Percentiles rank a stretch among this genome's conserved stretches.
Evolutionary conservation across 208 protist genomes (phyloP).

Genomic region (Zelonia costaricensis): DNA sequence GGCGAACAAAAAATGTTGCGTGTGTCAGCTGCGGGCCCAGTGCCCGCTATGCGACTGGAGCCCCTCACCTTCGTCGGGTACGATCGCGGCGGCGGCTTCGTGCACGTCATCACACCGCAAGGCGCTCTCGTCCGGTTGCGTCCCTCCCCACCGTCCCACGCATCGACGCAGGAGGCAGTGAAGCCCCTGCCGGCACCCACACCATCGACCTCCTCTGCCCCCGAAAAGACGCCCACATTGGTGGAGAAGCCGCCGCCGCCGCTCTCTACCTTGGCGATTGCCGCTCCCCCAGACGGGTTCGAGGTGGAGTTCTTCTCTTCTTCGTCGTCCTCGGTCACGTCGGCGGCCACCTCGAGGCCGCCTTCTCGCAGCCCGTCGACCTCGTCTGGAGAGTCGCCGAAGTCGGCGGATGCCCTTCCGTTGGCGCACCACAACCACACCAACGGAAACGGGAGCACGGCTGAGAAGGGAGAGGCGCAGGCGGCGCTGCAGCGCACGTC

Average conservation of each 20-base stretch:
- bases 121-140: conserved; percentile 8
- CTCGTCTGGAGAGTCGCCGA: too few species aligned
- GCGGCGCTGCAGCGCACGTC: too few species aligned
- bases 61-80: conserved; percentile 21
- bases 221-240: not conserved
- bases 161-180: not conserved
- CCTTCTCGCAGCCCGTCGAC: not conserved
- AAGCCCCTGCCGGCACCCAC: not conserved
- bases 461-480: too few species aligned
- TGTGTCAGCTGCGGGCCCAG: not conserved
- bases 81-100: conserved; percentile 4
- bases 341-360: not conserved
- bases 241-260: not conserved
- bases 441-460: too few species aligned
- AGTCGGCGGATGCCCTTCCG: too few species aligned
- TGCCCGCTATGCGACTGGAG: conserved; percentile 12
- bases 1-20: too few species aligned
- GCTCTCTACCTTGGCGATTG: not conserved
- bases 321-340: conserved; percentile 5
- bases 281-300: conserved; percentile 17
- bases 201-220: not conserved
- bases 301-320: conserved; percentile 24
- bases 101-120: conserved; percentile 14
- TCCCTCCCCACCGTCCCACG: not conserved
- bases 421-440: too few species aligned